Conservation (phyloP, 2,329 filamentous ascomycete genomes). For the Diaporthe citri region DNA sequence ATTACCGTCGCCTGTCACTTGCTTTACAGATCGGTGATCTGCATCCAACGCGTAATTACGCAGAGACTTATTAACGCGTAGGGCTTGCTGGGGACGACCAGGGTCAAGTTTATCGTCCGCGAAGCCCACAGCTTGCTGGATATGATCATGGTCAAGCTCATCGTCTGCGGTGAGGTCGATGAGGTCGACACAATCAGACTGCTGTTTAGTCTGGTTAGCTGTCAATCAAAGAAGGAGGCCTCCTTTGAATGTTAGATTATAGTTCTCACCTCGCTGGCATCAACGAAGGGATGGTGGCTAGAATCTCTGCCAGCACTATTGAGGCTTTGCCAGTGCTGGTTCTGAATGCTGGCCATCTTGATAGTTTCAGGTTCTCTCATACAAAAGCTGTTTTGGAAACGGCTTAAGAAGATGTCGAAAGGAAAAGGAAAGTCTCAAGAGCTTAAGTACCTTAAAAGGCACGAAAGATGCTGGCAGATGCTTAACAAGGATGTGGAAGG, state of each 20-base stretch:
- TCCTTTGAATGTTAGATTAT: too few species aligned
- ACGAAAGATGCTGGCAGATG: neutral
- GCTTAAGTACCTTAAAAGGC: too few species aligned
- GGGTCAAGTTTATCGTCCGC: neutral
- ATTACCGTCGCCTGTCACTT: neutral
- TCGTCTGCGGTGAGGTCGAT: neutral
- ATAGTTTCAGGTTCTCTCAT: neutral
- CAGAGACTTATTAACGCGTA: neutral
- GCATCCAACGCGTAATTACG: neutral
- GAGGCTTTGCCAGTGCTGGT: neutral
- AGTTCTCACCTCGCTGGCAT: neutral
- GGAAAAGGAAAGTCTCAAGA: too few species aligned
- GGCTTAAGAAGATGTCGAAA: too few species aligned
- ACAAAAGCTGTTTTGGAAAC: neutral
- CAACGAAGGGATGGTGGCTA: neutral
- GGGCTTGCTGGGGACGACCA: neutral
- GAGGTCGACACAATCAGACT: neutral
- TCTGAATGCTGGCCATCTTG: neutral
- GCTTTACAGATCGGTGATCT: neutral
- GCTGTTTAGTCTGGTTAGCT: neutral
- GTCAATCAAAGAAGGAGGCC: too few species aligned
- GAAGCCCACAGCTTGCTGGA: neutral
- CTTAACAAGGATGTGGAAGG: neutral
- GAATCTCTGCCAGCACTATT: neutral
- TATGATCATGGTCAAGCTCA: neutral